Base-by-base conservation (phyloP, 768 basidiomycete species). In the Russula foetens region DNA sequence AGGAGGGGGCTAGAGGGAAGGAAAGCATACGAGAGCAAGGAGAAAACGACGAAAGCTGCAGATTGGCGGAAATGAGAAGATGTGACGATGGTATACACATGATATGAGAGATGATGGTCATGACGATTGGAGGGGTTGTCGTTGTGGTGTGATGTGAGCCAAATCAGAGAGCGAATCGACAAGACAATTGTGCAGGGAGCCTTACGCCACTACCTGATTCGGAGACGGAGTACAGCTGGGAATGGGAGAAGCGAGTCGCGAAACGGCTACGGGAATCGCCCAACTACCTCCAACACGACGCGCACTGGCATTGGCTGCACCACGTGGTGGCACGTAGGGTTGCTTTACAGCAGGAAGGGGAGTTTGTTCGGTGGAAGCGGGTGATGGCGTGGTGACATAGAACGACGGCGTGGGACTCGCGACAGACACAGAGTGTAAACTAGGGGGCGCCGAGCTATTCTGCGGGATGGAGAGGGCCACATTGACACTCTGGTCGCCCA, bases 271-370 rank as follows among this genome's bases (percentile, higher is more conserved):
- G 24, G 60, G 63, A 5, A 56, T 39, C 38, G 55, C 49, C 63
- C 65, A 66, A 28, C 7, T 64, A 0, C 65, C 63, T n/a, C 54
- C 65, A 24, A 66, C 65, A 2, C 56, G 63, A 1, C 63, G 59
- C 14, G 28, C 21, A 19, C 46, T 31, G 4, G 55, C 23, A 6
- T 60, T 64, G 26, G 56, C 46, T 15, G 63, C 63, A 15, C 59
- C 59, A 7, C 54, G 31, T 14, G 58, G 63, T 11, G 62, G 58
- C 15, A 47, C 29, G 28, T 60, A 60, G 7, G 50, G 28, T 8
- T 41, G 14, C 28, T 24, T 33, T 15, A 23, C 7, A 3, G 17
- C 26, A 0, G 44, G 31, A 24, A 35, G 53, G 7, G 53, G 35
- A 1, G 33, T 51, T 33, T 48, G 31, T 14, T 52, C 39, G 1